Conservation (phyloP, 2,329 filamentous ascomycete genomes). For the Lasiodiplodia citricola region DNA sequence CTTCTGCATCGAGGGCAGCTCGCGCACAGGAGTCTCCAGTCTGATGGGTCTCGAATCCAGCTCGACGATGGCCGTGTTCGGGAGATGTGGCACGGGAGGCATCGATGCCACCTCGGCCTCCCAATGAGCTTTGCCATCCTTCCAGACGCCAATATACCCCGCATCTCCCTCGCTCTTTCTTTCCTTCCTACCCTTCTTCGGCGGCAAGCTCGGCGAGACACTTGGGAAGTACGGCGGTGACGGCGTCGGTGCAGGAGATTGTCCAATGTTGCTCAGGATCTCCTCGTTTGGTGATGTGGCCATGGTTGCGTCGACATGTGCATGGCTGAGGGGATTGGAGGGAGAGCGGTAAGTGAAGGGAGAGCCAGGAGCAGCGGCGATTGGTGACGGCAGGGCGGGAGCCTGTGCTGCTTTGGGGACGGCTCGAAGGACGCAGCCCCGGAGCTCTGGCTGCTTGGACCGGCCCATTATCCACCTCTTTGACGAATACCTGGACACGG, state of each 20-base stretch:
- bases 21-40: constrained; percentile 20
- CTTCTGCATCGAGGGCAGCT: constrained; percentile 29
- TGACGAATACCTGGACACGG: neutral
- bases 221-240: constrained; percentile 23
- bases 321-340: constrained; percentile 31
- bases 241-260: constrained; percentile 31
- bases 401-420: constrained; percentile 34
- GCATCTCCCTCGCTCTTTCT: constrained; percentile 29
- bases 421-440: constrained; percentile 42
- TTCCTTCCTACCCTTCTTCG: constrained; percentile 15
- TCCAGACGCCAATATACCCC: constrained; percentile 51
- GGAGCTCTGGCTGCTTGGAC: constrained; percentile 9
- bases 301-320: constrained; percentile 38
- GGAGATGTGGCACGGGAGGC: constrained; percentile 21
- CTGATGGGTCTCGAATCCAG: constrained; percentile 19
- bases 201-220: constrained; percentile 25
- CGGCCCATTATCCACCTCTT: constrained; percentile 24
- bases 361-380: neutral
- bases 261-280: constrained; percentile 43
- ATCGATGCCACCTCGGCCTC: constrained; percentile 28
- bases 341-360: neutral
- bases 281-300: constrained; percentile 48
- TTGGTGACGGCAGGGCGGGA: constrained; percentile 5
- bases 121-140: constrained; percentile 52
- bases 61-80: constrained; percentile 25